Evolutionary conservation across 192 early-diverging fungal genomes (phyloP), one percentile per base, ranked within the genome.

Genomic region (Backusella macrospora): DNA sequence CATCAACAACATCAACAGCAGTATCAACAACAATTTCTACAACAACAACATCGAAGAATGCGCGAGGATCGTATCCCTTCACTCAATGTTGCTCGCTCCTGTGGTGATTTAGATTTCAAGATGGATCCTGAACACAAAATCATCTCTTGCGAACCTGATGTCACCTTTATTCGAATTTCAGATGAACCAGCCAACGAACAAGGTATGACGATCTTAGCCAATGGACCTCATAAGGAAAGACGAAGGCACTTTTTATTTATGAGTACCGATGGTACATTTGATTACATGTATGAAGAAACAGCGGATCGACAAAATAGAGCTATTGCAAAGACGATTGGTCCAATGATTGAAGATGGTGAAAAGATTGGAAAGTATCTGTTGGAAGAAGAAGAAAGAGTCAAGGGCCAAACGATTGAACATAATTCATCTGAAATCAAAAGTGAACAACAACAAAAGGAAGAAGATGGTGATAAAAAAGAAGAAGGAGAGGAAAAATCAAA

Each of bases 221-320:
- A 62, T 21, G 43, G 34, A 3, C 38, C 69, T 7, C 68, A 70
- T 16, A 74, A 75, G 38, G 69, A 45, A 10, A 71, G 16, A 43
- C 75, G 78, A 45, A 75, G 84, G 48, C 75, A 83, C 21, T 89
- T 87, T 52, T 73, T 89, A 34, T 80, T 89, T 38, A 87, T 89
- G 84, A 86, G 86, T 26, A 86, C 81, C 5, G 87, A 89, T 21
- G 87, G 87, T 40, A 77, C 85, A 10, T 89, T 86, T 80, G 87
- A 89, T 73, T 85, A 89, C 74, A 79, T 89, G 29, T 78, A 86
- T 42, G 83, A 79, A 34, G 80, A 83, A 12, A 78, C 79, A 16
- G 62, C 81, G 3, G 84, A 89, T 16, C 75, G 81, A 37, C 87
- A 87, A 42, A 89, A 87, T 38, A 71, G 76, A 39, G 73, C 73